Evolutionary conservation across 768 basidiomycete genomes (phyloP), one percentile per base, ranked within the genome.

Genomic region (Leccinellum albellum): DNA sequence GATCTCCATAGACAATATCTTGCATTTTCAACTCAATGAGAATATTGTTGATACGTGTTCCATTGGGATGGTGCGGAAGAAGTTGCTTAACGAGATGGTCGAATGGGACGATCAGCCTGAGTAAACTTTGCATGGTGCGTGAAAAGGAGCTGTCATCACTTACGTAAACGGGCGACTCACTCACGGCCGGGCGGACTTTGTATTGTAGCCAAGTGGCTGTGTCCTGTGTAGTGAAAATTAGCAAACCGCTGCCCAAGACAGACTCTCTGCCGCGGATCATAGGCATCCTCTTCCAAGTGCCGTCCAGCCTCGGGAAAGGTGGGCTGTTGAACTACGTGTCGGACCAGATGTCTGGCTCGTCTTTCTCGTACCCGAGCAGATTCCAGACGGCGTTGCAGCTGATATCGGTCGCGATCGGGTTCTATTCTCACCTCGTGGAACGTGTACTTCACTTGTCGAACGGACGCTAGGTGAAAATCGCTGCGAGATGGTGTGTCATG

Each of bases 201-300:
- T n/a, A n/a, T n/a, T n/a, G n/a, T n/a, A n/a, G n/a, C n/a, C n/a
- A n/a, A n/a, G n/a, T n/a, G n/a, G n/a, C n/a, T n/a, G n/a, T n/a
- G n/a, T n/a, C n/a, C n/a, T n/a, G n/a, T n/a, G n/a, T n/a, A n/a
- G n/a, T n/a, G n/a, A n/a, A n/a, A n/a, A n/a, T n/a, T n/a, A n/a
- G n/a, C n/a, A n/a, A n/a, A n/a, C n/a, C n/a, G n/a, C n/a, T n/a
- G n/a, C n/a, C 40, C 21, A 24, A 50, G 48, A 23, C 23, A n/a
- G n/a, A 9, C 0, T 37, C 8, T 37, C 7, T 8, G 35, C 35
- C 0, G 9, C 50, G 74, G 79, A 86, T 89, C 61, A 89, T 87
- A 0, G 90, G 88, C 23, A 88, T 94, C 49, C 77, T 93, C 15
- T 89, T 93, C 75, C 92, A 94, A 73, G 79, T 94, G 1, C 91